Conservation (phyloP, 2,329 filamentous ascomycete genomes). For the Sporothrix brunneoviolacea region DNA sequence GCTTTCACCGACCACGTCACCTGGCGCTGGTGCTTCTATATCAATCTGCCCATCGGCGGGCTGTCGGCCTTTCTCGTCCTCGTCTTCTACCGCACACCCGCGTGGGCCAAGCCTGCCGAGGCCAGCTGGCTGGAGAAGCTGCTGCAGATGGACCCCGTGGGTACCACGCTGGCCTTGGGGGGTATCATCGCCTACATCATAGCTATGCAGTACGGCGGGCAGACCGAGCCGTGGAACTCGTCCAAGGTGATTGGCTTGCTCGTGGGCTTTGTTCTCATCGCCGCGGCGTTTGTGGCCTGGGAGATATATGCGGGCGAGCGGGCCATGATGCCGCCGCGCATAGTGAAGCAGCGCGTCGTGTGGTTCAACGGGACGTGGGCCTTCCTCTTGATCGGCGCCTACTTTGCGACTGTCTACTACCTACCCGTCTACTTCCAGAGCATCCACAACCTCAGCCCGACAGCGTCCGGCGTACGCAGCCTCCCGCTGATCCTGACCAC, state of each 20-base stretch:
- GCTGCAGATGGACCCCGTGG: constrained; percentile 36
- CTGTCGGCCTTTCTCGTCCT: constrained; percentile 22
- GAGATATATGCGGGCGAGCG: constrained; percentile 35
- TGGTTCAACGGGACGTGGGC: constrained; percentile 34
- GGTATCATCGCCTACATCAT: constrained; percentile 33
- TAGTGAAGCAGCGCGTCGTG: constrained; percentile 38
- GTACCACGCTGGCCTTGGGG: constrained; percentile 33
- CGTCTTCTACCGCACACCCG: constrained; percentile 31
- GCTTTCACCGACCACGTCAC: constrained; percentile 22
- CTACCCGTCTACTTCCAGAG: constrained; percentile 48
- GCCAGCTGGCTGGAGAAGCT: constrained; percentile 31
- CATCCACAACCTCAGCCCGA: constrained; percentile 33
- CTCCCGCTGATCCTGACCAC: constrained; percentile 35
- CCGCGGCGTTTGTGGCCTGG: constrained; percentile 26
- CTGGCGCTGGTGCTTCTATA: constrained; percentile 28
- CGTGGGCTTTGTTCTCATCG: constrained; percentile 22
- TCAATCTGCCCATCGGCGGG: constrained; percentile 27
- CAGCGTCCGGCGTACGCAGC: constrained; percentile 32
- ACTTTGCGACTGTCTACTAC: constrained; percentile 39
- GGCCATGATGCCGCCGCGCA: constrained; percentile 43
- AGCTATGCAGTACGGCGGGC: constrained; percentile 38
- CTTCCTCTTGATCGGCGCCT: constrained; percentile 36
- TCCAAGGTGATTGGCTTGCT: constrained; percentile 31
- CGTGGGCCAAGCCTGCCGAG: constrained; percentile 25
- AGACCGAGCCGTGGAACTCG: constrained; percentile 30